A percentile compares a stretch with the other conserved stretches of the same genome.
These are phyloP conservation scores for Ustilago hordei DNA, from an alignment of 1,284 basidiomycete species.

Conservation along the genomic window DNA sequence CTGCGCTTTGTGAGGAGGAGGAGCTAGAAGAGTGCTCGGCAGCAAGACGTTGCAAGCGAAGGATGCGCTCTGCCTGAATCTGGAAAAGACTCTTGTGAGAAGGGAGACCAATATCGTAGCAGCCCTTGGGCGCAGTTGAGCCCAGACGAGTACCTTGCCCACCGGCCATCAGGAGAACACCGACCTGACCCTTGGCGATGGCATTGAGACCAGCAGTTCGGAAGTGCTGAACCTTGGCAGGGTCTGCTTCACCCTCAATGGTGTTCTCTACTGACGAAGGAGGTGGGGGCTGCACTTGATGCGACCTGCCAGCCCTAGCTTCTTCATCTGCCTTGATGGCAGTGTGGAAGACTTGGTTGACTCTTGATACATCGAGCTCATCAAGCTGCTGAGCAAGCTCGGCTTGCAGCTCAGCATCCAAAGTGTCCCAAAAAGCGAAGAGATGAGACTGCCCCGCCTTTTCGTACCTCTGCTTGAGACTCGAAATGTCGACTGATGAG, in stretches of 20 bases:
- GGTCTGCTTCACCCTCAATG: constrained; percentile 52
- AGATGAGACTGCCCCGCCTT: constrained; percentile 88
- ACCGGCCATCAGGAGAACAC: constrained; percentile 94
- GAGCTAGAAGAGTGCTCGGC: constrained; percentile 71
- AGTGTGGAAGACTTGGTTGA: constrained; percentile 87
- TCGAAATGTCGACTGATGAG: constrained; percentile 36
- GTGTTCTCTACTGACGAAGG: constrained; percentile 53
- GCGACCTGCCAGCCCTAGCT: constrained; percentile 71
- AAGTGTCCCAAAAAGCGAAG: constrained; percentile 84
- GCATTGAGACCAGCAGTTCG: constrained; percentile 81
- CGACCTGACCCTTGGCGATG: constrained; percentile 84
- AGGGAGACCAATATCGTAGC: constrained; percentile 95
- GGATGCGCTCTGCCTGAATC: constrained; percentile 94
- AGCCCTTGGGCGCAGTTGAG: constrained; percentile 92
- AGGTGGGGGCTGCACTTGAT: constrained; percentile 62
- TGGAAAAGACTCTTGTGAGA: constrained; percentile 95
- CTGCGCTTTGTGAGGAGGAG: constrained; percentile 72
- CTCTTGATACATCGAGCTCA: constrained; percentile 85
- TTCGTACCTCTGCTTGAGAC: constrained; percentile 69
- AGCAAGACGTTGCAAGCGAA: constrained; percentile 82
- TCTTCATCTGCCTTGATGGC: constrained; percentile 80
- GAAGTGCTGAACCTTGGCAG: constrained; percentile 72
- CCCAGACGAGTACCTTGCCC: constrained; percentile 97
- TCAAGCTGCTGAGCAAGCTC: constrained; percentile 81
- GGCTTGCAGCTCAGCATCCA: constrained; percentile 77